Evolutionary conservation across 352 stramenopile genomes (phyloP).

Genomic region (Plasmopara muralis): DNA sequence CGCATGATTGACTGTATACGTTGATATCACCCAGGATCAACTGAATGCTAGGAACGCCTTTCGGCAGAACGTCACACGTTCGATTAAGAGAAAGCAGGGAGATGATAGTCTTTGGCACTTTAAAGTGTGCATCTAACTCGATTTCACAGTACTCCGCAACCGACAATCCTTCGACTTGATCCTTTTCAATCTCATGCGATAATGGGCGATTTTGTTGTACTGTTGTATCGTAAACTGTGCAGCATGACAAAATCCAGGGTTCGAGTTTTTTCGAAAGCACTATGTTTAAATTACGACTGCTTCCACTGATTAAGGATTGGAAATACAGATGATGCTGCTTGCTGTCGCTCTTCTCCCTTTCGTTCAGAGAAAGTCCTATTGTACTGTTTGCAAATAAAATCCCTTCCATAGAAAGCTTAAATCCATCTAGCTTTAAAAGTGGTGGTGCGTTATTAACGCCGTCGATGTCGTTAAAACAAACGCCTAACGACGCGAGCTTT

Average conservation of each 20-base stretch:
- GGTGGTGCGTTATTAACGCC: background rate
- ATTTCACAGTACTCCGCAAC: slow-evolving; percentile 19
- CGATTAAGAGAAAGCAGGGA: slow-evolving; percentile 25
- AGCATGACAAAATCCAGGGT: slow-evolving; percentile 22
- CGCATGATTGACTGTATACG: slow-evolving; percentile 48
- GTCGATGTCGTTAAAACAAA: slow-evolving; percentile 6
- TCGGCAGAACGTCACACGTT: slow-evolving; percentile 37
- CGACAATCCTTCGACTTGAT: background rate
- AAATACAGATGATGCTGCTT: slow-evolving; percentile 6
- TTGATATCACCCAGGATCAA: slow-evolving; percentile 51
- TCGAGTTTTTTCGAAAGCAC: slow-evolving; percentile 17
- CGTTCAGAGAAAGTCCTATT: background rate
- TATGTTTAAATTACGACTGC: slow-evolving; percentile 17
- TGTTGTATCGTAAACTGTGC: slow-evolving; percentile 9
- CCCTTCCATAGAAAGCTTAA: slow-evolving; percentile 16
- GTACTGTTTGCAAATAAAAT: slow-evolving; percentile 4
- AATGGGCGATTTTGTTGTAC: background rate
- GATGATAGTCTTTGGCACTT: slow-evolving; percentile 42
- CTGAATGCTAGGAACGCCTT: slow-evolving; percentile 39
- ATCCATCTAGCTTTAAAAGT: slow-evolving; percentile 15
- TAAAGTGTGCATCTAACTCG: slow-evolving; percentile 57
- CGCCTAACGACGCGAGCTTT: slow-evolving; percentile 2
- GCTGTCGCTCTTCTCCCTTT: slow-evolving; percentile 1
- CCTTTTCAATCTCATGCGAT: background rate
- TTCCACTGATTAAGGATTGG: slow-evolving; percentile 13